A percentile compares a stretch with the other conserved stretches of the same genome.
Evolutionary conservation across 176 grass and related monocot species (phyloP).

Genomic region (Ampelocalamus luodianensis): DNA sequence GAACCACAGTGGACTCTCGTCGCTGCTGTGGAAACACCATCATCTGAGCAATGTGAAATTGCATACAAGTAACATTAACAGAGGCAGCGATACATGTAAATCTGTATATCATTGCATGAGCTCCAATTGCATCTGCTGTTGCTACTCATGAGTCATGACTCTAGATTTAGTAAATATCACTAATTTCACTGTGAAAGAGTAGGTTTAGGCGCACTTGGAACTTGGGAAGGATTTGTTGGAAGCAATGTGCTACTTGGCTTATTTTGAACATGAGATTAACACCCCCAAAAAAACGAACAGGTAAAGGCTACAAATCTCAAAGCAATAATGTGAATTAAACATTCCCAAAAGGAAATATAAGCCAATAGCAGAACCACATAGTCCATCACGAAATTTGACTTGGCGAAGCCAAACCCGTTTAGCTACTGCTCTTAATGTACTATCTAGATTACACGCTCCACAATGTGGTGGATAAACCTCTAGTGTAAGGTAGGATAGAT

Average conservation of each 20-base stretch:
- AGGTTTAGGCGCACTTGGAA: conserved; percentile 29
- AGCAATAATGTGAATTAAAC: background rate
- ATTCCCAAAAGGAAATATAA: no score
- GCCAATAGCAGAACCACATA: no score
- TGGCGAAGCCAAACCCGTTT: no score
- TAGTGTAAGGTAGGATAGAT: no score
- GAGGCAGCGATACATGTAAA: conserved; percentile 46
- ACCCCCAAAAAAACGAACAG: no score
- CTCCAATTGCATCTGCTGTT: conserved; percentile 38
- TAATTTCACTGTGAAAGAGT: conserved; percentile 37
- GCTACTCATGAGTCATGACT: conserved; percentile 46
- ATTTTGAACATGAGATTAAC: no score
- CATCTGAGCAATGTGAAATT: conserved; percentile 30
- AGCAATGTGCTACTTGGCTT: no score
- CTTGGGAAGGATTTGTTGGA: background rate
- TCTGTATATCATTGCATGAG: conserved; percentile 54
- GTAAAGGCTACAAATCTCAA: no score
- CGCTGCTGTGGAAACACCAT: conserved; percentile 18
- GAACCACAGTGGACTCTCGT: background rate
- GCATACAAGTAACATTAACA: conserved; percentile 36
- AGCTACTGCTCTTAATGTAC: no score
- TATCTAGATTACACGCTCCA: no score
- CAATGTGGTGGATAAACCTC: no score
- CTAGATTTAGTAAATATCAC: conserved; percentile 50
- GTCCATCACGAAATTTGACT: no score